These are phyloP conservation scores for Allium sativum DNA, from an alignment of 106 monocot species.

Conservation along the genomic window DNA sequence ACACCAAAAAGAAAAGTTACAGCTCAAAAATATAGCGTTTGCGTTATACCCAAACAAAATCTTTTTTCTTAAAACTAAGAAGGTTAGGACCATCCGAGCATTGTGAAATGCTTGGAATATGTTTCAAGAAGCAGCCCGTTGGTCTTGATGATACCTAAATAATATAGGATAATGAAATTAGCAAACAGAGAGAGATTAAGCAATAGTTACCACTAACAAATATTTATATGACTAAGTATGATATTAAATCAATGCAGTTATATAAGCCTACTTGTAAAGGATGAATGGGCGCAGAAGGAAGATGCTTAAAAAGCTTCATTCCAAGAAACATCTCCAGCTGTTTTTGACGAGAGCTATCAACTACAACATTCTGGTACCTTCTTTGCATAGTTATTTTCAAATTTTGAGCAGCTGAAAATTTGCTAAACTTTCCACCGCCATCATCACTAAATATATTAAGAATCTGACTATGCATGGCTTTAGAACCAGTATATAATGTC, in stretches of 20 bases:
- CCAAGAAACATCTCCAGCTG: conserved; percentile 99
- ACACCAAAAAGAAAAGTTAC: neutral
- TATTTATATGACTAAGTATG: no score
- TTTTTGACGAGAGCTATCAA: conserved; percentile 90
- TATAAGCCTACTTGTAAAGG: conserved; percentile 63
- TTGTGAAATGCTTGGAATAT: conserved; percentile 47
- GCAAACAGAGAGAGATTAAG: neutral
- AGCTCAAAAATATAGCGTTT: neutral
- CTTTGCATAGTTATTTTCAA: conserved; percentile 82
- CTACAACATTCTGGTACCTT: conserved; percentile 67
- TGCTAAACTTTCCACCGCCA: conserved; percentile 69
- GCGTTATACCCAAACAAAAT: conserved; percentile 69
- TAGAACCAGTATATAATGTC: conserved; percentile 94
- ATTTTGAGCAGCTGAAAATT: conserved; percentile 89
- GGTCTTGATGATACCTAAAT: conserved; percentile 76
- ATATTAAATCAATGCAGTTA: neutral
- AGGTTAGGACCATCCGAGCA: conserved; percentile 50
- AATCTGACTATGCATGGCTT: conserved; percentile 99
- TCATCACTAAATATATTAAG: conserved; percentile 95
- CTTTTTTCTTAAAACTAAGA: conserved; percentile 85
- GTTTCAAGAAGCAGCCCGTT: conserved; percentile 75
- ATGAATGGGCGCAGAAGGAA: conserved; percentile 75
- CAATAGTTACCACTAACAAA: no score
- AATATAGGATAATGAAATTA: neutral
- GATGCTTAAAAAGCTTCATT: conserved; percentile 89